A percentile compares a stretch with the other conserved stretches of the same genome.
phyloP scores from a whole-genome alignment of 495 filamentous ascomycete species.

The Penicillium egyptiacum region DNA sequence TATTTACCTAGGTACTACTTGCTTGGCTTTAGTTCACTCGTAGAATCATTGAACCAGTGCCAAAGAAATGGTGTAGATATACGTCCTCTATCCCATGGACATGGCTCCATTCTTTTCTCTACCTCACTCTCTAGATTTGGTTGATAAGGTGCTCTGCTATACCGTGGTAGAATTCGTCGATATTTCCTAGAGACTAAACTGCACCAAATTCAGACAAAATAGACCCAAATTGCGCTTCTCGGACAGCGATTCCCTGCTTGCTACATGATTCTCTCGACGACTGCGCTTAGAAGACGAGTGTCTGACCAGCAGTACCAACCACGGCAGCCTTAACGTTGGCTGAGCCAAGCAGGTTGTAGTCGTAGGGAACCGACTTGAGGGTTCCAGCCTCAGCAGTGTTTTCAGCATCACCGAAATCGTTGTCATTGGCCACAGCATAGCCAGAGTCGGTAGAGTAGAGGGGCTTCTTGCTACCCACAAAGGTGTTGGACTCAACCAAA shows the following conservation, averaged over 20 bases:
- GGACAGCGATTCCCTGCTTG: not conserved
- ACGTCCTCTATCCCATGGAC: too few species aligned
- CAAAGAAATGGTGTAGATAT: not conserved
- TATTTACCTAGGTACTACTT: too few species aligned
- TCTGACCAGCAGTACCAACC: slow-evolving; percentile 53
- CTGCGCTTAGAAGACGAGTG: slow-evolving; percentile 48
- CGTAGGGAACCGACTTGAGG: slow-evolving; percentile 51
- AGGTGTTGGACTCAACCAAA: slow-evolving; percentile 61
- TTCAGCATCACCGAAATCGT: slow-evolving; percentile 52
- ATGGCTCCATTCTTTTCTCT: not conserved
- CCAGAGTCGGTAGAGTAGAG: slow-evolving; percentile 59
- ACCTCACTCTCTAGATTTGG: too few species aligned
- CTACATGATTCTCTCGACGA: not conserved
- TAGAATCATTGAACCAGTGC: not conserved
- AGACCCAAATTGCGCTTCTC: not conserved
- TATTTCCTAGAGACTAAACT: not conserved
- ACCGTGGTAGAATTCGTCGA: too few species aligned
- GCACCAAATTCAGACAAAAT: not conserved
- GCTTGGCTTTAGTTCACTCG: not conserved
- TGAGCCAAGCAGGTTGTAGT: slow-evolving; percentile 48
- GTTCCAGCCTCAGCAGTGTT: slow-evolving; percentile 51
- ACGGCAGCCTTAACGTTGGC: slow-evolving; percentile 46
- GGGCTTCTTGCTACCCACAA: slow-evolving; percentile 46
- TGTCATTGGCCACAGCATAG: slow-evolving; percentile 52
- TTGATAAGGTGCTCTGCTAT: too few species aligned